Evolutionary conservation across 306 rosid species (phyloP).

Genomic region (Pyrus bretschneideri): DNA sequence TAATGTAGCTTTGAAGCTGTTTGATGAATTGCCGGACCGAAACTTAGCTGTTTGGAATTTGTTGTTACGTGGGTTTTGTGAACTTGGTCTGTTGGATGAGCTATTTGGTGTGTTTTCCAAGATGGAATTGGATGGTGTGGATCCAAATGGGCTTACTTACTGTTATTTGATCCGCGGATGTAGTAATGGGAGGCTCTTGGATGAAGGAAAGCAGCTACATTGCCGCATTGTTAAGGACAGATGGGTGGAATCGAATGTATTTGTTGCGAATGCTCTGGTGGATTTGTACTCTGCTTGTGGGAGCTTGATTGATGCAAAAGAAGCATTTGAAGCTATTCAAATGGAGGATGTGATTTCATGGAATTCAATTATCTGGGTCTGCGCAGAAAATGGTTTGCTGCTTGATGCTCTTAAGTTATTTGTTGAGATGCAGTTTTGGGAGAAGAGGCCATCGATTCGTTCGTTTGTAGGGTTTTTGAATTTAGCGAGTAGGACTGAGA

Average conservation of each 20-base stretch:
- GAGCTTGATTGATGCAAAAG: slow-evolving; percentile 45
- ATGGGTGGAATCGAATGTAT: slow-evolving; percentile 43
- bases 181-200: slow-evolving; percentile 32
- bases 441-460: slow-evolving; percentile 65
- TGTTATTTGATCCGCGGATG: slow-evolving; percentile 67
- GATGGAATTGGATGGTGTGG: slow-evolving; percentile 53
- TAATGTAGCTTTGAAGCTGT: slow-evolving; percentile 44
- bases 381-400: slow-evolving; percentile 31
- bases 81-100: slow-evolving; percentile 30
- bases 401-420: slow-evolving; percentile 42
- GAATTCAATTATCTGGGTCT: slow-evolving; percentile 70
- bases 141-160: slow-evolving; percentile 67
- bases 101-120: slow-evolving; percentile 22
- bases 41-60: slow-evolving; percentile 59
- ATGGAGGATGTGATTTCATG: slow-evolving; percentile 70
- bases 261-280: slow-evolving; percentile 71
- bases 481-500: slow-evolving; percentile 46
- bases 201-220: slow-evolving; percentile 63
- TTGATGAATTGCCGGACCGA: slow-evolving; percentile 60
- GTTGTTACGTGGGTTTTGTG: slow-evolving; percentile 56
- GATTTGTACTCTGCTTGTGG: slow-evolving; percentile 80
- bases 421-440: slow-evolving; percentile 52
- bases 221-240: slow-evolving; percentile 50
- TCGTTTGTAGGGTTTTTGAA: slow-evolving; percentile 52
- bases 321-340: slow-evolving; percentile 48